Evolutionary conservation across 75 land plant species (phyloP).

Genomic region (Sequoia sempervirens): DNA sequence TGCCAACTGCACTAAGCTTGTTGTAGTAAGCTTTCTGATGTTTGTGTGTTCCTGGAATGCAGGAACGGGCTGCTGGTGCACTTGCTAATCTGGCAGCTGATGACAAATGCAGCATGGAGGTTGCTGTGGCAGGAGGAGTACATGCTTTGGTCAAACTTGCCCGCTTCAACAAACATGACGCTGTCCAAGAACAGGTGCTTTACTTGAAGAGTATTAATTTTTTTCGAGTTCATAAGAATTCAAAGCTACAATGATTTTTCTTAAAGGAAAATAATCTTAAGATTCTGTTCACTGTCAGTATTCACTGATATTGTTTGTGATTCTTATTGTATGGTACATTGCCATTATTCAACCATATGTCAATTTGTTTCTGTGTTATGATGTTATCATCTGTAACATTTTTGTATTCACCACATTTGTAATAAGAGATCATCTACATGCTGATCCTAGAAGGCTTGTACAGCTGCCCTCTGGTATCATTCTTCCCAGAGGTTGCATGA

Average conservation of each 20-base stretch:
- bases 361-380: neutral
- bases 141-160: constrained; percentile 95
- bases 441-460: too few species aligned
- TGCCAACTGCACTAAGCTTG: neutral
- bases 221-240: neutral
- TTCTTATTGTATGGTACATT: neutral
- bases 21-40: neutral
- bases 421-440: too few species aligned
- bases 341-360: neutral
- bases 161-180: constrained; percentile 82
- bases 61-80: constrained; percentile 99
- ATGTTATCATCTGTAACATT: neutral
- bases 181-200: constrained; percentile 95
- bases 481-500: neutral
- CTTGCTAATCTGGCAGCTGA: constrained; percentile 99
- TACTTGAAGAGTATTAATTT: neutral
- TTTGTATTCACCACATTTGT: neutral
- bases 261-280: neutral
- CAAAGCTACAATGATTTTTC: neutral
- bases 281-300: neutral
- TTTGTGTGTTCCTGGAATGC: neutral
- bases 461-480: too few species aligned
- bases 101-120: constrained; percentile 98
- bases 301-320: neutral
- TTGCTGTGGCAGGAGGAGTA: constrained; percentile 91